Evolutionary conservation across 352 stramenopile species (phyloP).

Genomic region (Peronospora tabacina): DNA sequence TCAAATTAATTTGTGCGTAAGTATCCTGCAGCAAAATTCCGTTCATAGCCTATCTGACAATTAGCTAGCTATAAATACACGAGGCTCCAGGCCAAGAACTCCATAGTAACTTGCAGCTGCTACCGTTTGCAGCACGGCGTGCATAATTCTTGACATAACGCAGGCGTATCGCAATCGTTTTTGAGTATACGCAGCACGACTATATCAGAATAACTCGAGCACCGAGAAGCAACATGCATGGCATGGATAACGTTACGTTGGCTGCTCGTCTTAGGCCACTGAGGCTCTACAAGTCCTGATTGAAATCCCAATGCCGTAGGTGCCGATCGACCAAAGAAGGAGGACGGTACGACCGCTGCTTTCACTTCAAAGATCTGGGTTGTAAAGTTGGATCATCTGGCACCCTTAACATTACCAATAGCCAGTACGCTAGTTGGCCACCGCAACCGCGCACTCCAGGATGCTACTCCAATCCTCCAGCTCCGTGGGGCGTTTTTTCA

Average conservation of each 20-base stretch:
- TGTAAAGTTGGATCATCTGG: slow-evolving; percentile 9
- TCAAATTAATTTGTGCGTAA: slow-evolving; percentile 22
- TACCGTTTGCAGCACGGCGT: not conserved
- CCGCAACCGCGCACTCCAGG: not conserved
- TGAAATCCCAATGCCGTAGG: not conserved
- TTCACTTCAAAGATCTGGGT: slow-evolving; percentile 29
- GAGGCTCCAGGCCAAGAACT: slow-evolving; percentile 7
- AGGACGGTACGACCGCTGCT: slow-evolving; percentile 17
- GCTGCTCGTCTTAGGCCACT: not conserved
- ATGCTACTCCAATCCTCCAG: slow-evolving; percentile 7
- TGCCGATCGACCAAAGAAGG: slow-evolving; percentile 6
- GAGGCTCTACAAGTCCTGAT: too few species aligned
- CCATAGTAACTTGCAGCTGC: not conserved
- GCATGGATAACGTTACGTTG: slow-evolving; percentile 12
- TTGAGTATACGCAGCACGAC: slow-evolving; percentile 5
- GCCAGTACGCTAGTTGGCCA: not conserved
- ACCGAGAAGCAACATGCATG: slow-evolving; percentile 11
- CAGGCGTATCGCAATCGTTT: slow-evolving; percentile 8
- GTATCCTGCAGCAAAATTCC: slow-evolving; percentile 17
- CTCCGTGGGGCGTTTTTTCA: slow-evolving; percentile 11
- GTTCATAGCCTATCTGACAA: slow-evolving; percentile 18
- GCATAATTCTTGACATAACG: slow-evolving; percentile 10
- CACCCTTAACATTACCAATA: not conserved
- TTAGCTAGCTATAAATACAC: slow-evolving; percentile 7
- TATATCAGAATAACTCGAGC: slow-evolving; percentile 18